Percentiles rank a stretch among this genome's conserved stretches.
These are phyloP conservation scores for Naganishia onofrii DNA, from an alignment of 768 basidiomycete genomes.

Conservation along the genomic window DNA sequence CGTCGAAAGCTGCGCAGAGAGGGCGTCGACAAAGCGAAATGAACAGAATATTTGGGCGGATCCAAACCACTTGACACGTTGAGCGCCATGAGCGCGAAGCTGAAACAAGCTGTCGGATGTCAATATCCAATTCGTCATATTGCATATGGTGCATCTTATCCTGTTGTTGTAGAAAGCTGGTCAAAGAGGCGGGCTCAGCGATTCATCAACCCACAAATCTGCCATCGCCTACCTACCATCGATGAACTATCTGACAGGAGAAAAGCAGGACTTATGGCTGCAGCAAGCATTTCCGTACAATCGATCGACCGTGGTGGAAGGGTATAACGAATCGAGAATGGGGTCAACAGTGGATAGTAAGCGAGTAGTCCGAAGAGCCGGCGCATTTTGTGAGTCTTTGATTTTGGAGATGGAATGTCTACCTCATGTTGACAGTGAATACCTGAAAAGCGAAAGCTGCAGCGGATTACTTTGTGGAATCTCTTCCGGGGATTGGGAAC, in stretches of 20 bases:
- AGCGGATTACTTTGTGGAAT: slow-evolving; percentile 51
- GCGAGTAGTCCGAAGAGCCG: neutral
- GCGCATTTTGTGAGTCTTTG: slow-evolving; percentile 7
- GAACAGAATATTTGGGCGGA: no score
- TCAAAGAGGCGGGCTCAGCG: neutral
- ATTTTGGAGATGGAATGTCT: neutral
- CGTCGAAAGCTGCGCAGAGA: no score
- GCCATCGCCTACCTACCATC: neutral
- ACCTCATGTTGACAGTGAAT: no score
- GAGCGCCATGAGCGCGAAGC: neutral
- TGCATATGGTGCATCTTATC: neutral
- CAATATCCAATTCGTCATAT: slow-evolving; percentile 1
- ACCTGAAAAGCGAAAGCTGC: slow-evolving; percentile 35
- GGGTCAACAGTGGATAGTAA: neutral
- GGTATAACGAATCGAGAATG: neutral
- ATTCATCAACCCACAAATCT: neutral
- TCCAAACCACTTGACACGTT: slow-evolving; percentile 2
- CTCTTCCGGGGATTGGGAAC: slow-evolving; percentile 49
- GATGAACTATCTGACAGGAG: slow-evolving; percentile 7
- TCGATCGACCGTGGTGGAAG: neutral
- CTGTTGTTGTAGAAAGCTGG: neutral
- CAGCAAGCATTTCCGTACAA: slow-evolving; percentile 8
- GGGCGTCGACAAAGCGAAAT: no score
- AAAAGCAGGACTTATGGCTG: slow-evolving; percentile 4
- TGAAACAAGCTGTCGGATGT: neutral